These are phyloP conservation scores for Ceratobasidium papillatum DNA, from an alignment of 1,284 basidiomycete genomes.

Conservation along the genomic window DNA sequence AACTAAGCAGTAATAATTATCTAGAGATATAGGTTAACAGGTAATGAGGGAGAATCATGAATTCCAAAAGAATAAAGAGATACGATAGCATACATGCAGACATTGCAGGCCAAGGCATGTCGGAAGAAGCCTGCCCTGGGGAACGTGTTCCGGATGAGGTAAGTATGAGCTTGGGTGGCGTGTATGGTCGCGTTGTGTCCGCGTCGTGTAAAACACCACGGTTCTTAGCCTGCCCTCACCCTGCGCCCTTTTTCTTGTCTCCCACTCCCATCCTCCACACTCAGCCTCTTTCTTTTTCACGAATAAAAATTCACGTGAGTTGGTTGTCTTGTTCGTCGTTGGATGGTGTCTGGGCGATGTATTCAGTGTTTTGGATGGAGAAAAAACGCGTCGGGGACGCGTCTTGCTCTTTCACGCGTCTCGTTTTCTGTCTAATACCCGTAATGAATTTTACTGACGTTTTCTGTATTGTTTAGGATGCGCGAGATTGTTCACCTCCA, in stretches of 20 bases:
- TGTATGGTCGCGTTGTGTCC: slow-evolving; percentile 33
- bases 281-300: slow-evolving; percentile 34
- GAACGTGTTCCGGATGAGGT: slow-evolving; percentile 39
- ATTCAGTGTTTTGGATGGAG: background rate
- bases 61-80: background rate
- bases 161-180: slow-evolving; percentile 22
- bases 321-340: background rate
- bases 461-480: slow-evolving; percentile 64
- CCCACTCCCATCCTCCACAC: slow-evolving; percentile 35
- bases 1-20: no score
- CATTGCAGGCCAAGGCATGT: background rate
- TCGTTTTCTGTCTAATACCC: background rate
- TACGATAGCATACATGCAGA: background rate
- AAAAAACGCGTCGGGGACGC: slow-evolving; percentile 14
- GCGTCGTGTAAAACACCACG: slow-evolving; percentile 31
- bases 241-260: slow-evolving; percentile 37
- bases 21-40: no score
- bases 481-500: slow-evolving; percentile 98
- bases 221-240: slow-evolving; percentile 34
- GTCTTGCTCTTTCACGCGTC: slow-evolving; percentile 1
- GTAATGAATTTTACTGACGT: background rate
- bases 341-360: background rate
- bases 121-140: slow-evolving; percentile 21
- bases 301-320: slow-evolving; percentile 39
- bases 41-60: no score